These are phyloP conservation scores for Diplosphaera chodatii DNA, from an alignment of 139 green algal genomes.

Conservation along the genomic window DNA sequence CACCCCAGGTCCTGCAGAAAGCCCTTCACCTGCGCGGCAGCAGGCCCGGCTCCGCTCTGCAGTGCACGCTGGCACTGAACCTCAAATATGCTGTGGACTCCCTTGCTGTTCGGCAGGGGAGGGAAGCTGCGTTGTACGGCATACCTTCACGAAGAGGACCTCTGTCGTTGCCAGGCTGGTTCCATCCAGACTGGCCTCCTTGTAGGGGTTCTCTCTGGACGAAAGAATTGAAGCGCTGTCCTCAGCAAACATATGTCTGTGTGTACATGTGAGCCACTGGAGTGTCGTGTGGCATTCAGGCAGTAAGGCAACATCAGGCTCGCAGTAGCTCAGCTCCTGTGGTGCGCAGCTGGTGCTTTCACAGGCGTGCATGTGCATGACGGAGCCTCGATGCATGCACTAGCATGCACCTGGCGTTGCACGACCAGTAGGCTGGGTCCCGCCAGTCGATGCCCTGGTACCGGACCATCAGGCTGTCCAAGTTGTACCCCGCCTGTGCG, in stretches of 20 bases:
- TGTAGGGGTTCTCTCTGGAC: background rate
- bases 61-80: too few species aligned
- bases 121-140: too few species aligned
- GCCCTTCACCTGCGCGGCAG: too few species aligned
- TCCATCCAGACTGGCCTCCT: constrained; percentile 3
- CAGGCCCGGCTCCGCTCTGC: too few species aligned
- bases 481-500: constrained; percentile 23
- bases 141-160: constrained; percentile 22
- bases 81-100: too few species aligned
- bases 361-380: background rate
- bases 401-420: constrained; percentile 13
- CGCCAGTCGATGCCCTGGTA: constrained; percentile 45
- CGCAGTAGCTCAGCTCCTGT: too few species aligned
- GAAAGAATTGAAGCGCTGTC: too few species aligned
- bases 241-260: background rate
- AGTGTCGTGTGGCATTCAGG: background rate
- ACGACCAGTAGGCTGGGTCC: constrained; percentile 23
- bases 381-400: too few species aligned
- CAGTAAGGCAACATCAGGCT: too few species aligned
- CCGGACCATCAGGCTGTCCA: constrained; percentile 34
- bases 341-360: too few species aligned
- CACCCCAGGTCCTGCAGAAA: background rate
- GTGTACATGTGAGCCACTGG: background rate
- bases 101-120: too few species aligned
- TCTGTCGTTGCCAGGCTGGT: constrained; percentile 5